Conservation (phyloP, 176 grass and related monocot genomes). For the Saccharum officinarum region DNA sequence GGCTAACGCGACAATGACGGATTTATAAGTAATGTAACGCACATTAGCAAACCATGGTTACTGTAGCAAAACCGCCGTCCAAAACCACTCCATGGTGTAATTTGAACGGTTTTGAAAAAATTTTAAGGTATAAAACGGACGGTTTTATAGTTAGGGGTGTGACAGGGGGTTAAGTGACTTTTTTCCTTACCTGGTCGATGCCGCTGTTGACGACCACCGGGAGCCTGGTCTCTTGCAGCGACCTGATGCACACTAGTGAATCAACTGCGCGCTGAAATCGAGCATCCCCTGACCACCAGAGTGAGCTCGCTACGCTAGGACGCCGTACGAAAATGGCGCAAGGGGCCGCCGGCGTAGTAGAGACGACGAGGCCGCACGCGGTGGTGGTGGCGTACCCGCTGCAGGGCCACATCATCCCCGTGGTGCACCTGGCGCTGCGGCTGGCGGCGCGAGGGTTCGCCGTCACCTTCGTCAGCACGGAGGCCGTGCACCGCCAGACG, state of each 20-base stretch:
- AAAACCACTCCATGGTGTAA: no score
- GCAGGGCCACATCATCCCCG: slow-evolving; percentile 73
- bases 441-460: slow-evolving; percentile 47
- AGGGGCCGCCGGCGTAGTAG: background rate
- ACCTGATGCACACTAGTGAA: background rate
- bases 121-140: no score
- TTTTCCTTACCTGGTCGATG: background rate
- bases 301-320: background rate
- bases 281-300: background rate
- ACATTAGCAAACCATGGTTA: no score
- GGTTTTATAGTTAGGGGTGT: no score
- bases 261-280: background rate
- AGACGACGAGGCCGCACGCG: slow-evolving; percentile 38
- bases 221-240: background rate
- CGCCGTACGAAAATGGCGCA: background rate
- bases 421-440: slow-evolving; percentile 46
- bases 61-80: no score
- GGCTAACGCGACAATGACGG: background rate
- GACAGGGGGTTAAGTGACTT: no score
- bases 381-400: slow-evolving; percentile 61
- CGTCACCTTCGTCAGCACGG: slow-evolving; percentile 74
- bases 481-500: slow-evolving; percentile 56
- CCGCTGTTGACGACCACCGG: background rate
- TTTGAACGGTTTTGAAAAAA: no score
- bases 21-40: background rate